Evolutionary conservation across 2,329 filamentous ascomycete species (phyloP).

Genomic region (Camptophora hylomeconis): DNA sequence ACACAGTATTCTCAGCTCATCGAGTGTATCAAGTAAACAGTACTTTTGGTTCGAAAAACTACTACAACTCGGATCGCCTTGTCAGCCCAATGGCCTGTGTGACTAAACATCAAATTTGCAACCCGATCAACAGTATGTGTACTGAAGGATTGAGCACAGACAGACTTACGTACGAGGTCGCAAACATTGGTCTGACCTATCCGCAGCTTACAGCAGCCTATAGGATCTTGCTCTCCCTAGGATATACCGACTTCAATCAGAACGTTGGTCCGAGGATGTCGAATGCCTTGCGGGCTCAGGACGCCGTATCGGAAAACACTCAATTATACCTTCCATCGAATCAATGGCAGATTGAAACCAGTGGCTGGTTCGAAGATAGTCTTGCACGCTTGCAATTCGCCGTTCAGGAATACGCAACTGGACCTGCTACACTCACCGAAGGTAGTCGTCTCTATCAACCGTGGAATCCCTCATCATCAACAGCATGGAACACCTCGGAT

Average conservation of each 20-base stretch:
- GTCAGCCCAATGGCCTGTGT: constrained; percentile 19
- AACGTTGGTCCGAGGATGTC: constrained; percentile 5
- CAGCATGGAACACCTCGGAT: constrained; percentile 10
- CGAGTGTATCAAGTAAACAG: too few relatives aligned
- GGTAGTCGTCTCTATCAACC: neutral
- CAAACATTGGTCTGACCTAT: constrained; percentile 4
- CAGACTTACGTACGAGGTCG: neutral
- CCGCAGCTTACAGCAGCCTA: constrained; percentile 4
- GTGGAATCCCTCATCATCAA: too few relatives aligned
- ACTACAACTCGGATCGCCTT: constrained; percentile 14
- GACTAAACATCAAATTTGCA: constrained; percentile 24
- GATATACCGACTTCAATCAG: constrained; percentile 4
- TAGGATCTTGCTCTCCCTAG: constrained; percentile 5
- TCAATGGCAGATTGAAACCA: constrained; percentile 25
- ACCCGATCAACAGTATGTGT: too few relatives aligned
- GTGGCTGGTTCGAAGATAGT: constrained; percentile 19
- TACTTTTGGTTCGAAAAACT: constrained; percentile 1
- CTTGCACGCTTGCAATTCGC: constrained; percentile 20
- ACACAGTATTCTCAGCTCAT: constrained; percentile 22
- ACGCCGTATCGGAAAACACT: constrained; percentile 4
- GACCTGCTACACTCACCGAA: neutral
- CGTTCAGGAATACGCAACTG: constrained; percentile 1
- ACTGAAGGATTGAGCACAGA: constrained; percentile 10
- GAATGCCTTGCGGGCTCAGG: constrained; percentile 8
- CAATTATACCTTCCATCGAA: constrained; percentile 17